A percentile compares a stretch with the other conserved stretches of the same genome.
Conservation (phyloP, 75 land plant genomes). For the Azolla pinnata region DNA sequence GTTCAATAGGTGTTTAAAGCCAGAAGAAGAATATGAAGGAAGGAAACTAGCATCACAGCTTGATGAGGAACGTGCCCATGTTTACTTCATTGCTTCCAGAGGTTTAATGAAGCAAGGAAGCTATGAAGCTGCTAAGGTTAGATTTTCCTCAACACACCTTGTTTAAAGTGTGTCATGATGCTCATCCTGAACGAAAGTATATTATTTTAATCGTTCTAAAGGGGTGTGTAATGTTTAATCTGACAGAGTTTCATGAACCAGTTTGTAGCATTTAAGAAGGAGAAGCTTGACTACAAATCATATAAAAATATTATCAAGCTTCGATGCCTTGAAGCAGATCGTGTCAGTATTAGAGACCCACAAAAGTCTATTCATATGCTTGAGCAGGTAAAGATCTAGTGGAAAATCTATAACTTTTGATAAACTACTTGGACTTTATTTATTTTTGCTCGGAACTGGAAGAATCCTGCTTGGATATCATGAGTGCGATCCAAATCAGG, state of each 20-base stretch:
- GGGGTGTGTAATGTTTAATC: no score
- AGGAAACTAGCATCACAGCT: constrained; percentile 11
- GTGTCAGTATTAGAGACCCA: constrained; percentile 11
- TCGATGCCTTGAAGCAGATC: constrained; percentile 33
- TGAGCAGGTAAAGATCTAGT: no score
- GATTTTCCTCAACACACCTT: no score
- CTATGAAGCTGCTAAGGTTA: constrained; percentile 34
- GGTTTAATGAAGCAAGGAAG: constrained; percentile 30
- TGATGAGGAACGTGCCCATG: constrained; percentile 23
- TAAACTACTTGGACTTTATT: no score
- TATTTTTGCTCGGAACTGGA: no score
- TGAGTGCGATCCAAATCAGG: no score
- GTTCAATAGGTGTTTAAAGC: constrained; percentile 4
- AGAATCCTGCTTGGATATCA: no score
- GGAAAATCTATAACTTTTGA: no score
- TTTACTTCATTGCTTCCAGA: constrained; percentile 23
- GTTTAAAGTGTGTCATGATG: neutral
- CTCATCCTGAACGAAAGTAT: neutral
- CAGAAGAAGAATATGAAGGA: neutral
- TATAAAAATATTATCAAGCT: constrained; percentile 34
- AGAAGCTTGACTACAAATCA: constrained; percentile 14
- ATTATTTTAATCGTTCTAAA: no score
- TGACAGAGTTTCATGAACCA: constrained; percentile 35
- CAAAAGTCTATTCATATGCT: constrained; percentile 20
- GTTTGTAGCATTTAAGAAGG: constrained; percentile 23